Conservation (phyloP, 345 rosid genomes). For the Nasturtium officinale region DNA sequence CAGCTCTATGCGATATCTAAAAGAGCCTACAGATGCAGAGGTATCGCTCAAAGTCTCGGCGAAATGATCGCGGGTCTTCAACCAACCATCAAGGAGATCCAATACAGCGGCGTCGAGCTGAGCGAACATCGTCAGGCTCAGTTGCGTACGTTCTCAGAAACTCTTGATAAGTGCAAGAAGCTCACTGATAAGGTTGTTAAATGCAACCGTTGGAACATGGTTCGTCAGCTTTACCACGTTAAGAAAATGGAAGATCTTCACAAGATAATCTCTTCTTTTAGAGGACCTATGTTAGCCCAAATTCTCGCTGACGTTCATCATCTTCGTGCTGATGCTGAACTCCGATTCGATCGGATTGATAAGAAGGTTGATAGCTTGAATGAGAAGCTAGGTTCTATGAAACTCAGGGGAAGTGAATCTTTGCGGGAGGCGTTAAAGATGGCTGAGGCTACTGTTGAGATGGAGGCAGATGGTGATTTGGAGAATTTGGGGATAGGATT, state of each 20-base stretch:
- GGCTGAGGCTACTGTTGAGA: constrained; percentile 47
- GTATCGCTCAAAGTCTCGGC: constrained; percentile 51
- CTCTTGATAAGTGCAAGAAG: constrained; percentile 55
- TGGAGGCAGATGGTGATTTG: constrained; percentile 34
- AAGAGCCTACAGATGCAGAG: constrained; percentile 53
- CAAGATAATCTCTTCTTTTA: constrained; percentile 49
- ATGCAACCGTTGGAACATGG: constrained; percentile 73
- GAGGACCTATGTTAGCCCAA: constrained; percentile 41
- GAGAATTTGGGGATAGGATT: constrained; percentile 49
- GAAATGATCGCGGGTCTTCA: constrained; percentile 37
- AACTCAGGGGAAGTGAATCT: constrained; percentile 65
- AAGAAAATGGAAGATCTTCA: constrained; percentile 71
- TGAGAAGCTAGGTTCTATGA: constrained; percentile 63
- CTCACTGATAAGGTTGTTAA: constrained; percentile 53
- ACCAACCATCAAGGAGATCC: constrained; percentile 64
- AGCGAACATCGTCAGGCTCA: constrained; percentile 55
- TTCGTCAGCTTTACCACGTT: constrained; percentile 54
- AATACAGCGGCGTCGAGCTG: constrained; percentile 73
- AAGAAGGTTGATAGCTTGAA: constrained; percentile 44
- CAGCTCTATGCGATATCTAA: constrained; percentile 46
- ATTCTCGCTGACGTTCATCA: constrained; percentile 76
- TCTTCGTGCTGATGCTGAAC: constrained; percentile 48
- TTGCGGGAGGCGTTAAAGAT: constrained; percentile 55
- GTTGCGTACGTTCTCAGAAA: constrained; percentile 54
- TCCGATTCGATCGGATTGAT: constrained; percentile 61